phyloP scores from a whole-genome alignment of 1,284 basidiomycete species.

The Sphagnurus paluster region DNA sequence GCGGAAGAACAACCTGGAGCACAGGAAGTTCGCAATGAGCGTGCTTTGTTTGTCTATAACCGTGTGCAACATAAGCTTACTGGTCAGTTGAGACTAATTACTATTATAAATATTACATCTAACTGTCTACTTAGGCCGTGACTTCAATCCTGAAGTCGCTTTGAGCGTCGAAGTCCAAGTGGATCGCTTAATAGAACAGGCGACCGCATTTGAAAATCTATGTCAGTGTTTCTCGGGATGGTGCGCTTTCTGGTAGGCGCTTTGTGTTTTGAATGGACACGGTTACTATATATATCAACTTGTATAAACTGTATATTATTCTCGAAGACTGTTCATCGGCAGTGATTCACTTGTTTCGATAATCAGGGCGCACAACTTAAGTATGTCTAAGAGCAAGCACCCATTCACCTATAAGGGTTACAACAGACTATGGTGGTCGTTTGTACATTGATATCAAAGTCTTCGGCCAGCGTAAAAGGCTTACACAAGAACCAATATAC shows the following conservation, averaged over 20 bases:
- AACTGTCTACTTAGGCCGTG: conserved; percentile 59
- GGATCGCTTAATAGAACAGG: conserved; percentile 88
- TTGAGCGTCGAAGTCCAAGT: conserved; percentile 81
- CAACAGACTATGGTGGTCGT: too few relatives aligned
- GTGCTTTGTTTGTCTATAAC: conserved; percentile 88
- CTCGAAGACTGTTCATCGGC: too few relatives aligned
- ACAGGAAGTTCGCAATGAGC: conserved; percentile 88
- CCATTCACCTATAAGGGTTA: too few relatives aligned
- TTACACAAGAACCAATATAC: too few relatives aligned
- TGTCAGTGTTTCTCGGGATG: conserved; percentile 97
- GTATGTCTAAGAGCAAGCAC: too few relatives aligned
- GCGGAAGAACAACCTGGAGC: conserved; percentile 51
- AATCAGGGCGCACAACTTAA: too few relatives aligned
- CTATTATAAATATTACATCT: neutral
- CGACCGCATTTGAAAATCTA: conserved; percentile 89
- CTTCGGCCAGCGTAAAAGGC: too few relatives aligned
- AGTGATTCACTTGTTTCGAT: too few relatives aligned
- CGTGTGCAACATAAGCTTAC: conserved; percentile 93
- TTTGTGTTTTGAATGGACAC: conserved; percentile 6
- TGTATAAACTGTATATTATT: conserved; percentile 15
- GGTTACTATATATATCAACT: conserved; percentile 13
- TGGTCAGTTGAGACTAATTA: conserved; percentile 47
- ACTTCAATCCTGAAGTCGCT: conserved; percentile 83
- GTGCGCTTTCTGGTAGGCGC: conserved; percentile 62
- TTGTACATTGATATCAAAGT: too few relatives aligned